Percentiles rank a stretch among this genome's conserved stretches.
phyloP scores from a whole-genome alignment of 257 asterid genomes.

The Penstemon eatonii region DNA sequence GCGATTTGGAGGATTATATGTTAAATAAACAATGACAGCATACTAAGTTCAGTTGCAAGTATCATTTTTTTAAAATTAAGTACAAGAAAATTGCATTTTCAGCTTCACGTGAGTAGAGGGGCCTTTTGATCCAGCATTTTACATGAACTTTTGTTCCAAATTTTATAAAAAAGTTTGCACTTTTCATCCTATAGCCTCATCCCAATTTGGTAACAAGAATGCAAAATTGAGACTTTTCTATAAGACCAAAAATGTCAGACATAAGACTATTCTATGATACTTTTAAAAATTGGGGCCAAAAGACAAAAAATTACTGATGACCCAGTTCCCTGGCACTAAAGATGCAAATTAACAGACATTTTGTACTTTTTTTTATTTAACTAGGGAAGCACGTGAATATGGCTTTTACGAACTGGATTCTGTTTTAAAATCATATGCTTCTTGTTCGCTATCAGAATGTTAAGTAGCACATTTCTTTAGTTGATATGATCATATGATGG shows the following conservation, averaged over 20 bases:
- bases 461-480: background rate
- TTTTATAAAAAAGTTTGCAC: too few relatives aligned
- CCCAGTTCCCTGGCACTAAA: too few relatives aligned
- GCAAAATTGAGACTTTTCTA: too few relatives aligned
- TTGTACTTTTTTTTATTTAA: background rate
- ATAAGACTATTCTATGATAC: too few relatives aligned
- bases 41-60: background rate
- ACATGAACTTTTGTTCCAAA: too few relatives aligned
- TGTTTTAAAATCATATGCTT: background rate
- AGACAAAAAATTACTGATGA: too few relatives aligned
- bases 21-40: slow-evolving; percentile 15
- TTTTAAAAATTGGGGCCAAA: too few relatives aligned
- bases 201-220: too few relatives aligned
- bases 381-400: background rate
- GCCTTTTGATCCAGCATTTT: too few relatives aligned
- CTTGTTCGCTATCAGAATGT: background rate
- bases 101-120: background rate
- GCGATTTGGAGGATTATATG: slow-evolving; percentile 28
- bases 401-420: background rate
- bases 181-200: too few relatives aligned
- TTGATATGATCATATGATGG: background rate
- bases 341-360: background rate
- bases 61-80: background rate
- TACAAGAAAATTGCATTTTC: background rate
- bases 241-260: too few relatives aligned